A percentile compares a stretch with the other conserved stretches of the same genome.
phyloP scores from a whole-genome alignment of 2,329 filamentous ascomycete species.

The Calonectria multiphialidica region DNA sequence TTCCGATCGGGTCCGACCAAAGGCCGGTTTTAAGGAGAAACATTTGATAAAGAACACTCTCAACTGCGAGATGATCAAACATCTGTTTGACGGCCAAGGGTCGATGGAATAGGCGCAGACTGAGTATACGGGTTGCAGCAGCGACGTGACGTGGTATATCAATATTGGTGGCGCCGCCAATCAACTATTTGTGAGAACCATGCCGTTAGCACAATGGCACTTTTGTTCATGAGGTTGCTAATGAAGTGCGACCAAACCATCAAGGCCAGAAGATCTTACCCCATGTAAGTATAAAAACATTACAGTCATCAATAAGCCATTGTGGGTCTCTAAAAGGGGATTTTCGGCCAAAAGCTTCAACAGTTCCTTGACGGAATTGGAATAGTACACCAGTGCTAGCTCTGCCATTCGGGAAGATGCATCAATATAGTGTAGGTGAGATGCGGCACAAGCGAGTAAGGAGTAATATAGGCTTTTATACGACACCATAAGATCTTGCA shows the following conservation, averaged over 20 bases:
- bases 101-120: conserved; percentile 22
- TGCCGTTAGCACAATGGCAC: neutral
- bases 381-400: conserved; percentile 39
- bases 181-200: conserved; percentile 16
- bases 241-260: neutral
- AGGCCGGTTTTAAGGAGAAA: conserved; percentile 36
- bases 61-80: conserved; percentile 37
- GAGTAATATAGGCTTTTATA: conserved; percentile 45
- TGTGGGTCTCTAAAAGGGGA: conserved; percentile 30
- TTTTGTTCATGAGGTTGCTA: neutral
- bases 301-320: conserved; percentile 41
- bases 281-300: conserved; percentile 43
- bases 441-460: conserved; percentile 43
- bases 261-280: conserved; percentile 19
- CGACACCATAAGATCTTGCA: conserved; percentile 42
- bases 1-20: conserved; percentile 30
- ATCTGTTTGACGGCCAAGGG: conserved; percentile 19
- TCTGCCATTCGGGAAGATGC: conserved; percentile 31
- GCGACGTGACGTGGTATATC: conserved; percentile 37
- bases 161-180: conserved; percentile 33
- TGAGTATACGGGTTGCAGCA: conserved; percentile 37
- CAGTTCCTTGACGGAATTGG: conserved; percentile 33
- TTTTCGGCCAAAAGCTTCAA: conserved; percentile 26
- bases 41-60: conserved; percentile 41
- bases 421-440: conserved; percentile 38